Percentiles rank a stretch among this genome's conserved stretches.
These are phyloP conservation scores for Microcera coccophila DNA, from an alignment of 2,329 filamentous ascomycete genomes.

Conservation along the genomic window DNA sequence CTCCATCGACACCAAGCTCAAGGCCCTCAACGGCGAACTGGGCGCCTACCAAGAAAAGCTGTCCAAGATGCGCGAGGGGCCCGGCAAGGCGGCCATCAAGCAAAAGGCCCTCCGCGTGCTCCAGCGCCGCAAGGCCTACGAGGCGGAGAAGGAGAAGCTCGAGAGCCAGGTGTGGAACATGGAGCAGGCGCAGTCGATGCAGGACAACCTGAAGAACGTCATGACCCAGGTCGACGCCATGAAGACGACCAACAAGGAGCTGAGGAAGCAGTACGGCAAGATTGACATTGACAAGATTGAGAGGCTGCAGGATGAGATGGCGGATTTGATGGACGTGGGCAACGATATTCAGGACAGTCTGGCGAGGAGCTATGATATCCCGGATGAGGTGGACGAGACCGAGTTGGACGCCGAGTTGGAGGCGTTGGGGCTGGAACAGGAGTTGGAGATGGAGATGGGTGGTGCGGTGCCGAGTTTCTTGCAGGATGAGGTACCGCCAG, in stretches of 20 bases:
- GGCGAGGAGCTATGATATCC: constrained; percentile 85
- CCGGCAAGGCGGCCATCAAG: constrained; percentile 87
- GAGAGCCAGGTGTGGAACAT: constrained; percentile 97
- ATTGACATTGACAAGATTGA: constrained; percentile 98
- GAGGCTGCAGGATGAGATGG: constrained; percentile 97
- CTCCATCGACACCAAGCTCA: constrained; percentile 89
- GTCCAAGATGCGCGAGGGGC: constrained; percentile 88
- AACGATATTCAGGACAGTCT: constrained; percentile 98
- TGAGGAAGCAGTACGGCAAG: constrained; percentile 93
- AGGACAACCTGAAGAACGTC: constrained; percentile 96
- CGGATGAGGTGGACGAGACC: constrained; percentile 94
- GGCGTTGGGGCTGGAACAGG: constrained; percentile 88
- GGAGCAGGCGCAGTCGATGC: constrained; percentile 98
- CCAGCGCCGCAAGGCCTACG: constrained; percentile 90
- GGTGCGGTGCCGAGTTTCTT: constrained; percentile 76
- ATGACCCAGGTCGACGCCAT: constrained; percentile 98
- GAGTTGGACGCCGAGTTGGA: constrained; percentile 96
- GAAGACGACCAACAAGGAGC: constrained; percentile 91
- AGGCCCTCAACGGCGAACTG: constrained; percentile 86
- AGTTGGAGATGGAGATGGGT: constrained; percentile 68
- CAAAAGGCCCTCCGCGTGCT: constrained; percentile 93
- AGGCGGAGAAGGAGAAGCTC: constrained; percentile 88
- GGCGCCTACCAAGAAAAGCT: constrained; percentile 83
- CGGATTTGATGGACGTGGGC: constrained; percentile 92
- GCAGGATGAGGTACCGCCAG: constrained; percentile 78